phyloP scores from a whole-genome alignment of 306 rosid species.

The Cicer bijugum region DNA sequence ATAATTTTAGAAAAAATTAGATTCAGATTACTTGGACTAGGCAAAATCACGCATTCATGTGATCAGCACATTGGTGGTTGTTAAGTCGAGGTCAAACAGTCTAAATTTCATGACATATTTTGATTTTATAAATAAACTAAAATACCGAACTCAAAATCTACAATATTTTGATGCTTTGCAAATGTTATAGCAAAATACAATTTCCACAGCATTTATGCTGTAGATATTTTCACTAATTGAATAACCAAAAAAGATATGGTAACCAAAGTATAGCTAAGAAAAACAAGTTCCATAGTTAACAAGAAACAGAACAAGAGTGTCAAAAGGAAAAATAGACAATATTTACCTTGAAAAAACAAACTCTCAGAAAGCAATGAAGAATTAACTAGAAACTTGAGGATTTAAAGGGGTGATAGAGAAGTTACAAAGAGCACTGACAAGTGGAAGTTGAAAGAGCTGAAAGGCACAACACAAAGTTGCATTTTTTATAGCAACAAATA shows the following conservation, averaged over 20 bases:
- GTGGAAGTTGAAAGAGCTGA: conserved; percentile 31
- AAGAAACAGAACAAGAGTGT: conserved; percentile 25
- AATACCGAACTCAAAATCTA: not conserved
- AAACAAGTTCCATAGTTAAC: conserved; percentile 22
- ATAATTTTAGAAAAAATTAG: too few relatives aligned
- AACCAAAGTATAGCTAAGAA: conserved; percentile 7
- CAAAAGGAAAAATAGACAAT: conserved; percentile 34
- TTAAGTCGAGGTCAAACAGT: too few relatives aligned
- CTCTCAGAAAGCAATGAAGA: not conserved
- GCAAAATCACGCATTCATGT: too few relatives aligned
- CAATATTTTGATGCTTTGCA: not conserved
- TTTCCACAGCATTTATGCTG: conserved; percentile 3
- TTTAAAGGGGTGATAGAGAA: conserved; percentile 11
- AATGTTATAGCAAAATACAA: not conserved
- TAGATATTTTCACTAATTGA: conserved; percentile 6
- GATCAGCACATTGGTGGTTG: too few relatives aligned
- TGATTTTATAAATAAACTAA: too few relatives aligned
- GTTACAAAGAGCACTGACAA: conserved; percentile 26
- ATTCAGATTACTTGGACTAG: too few relatives aligned
- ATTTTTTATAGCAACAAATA: conserved; percentile 42
- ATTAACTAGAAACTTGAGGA: conserved; percentile 17
- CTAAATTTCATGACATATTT: too few relatives aligned
- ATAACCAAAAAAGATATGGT: not conserved
- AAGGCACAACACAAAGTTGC: not conserved
- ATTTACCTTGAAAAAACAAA: conserved; percentile 42